phyloP scores from a whole-genome alignment of 164 flowering plant species.

The Vitis rupestris region DNA sequence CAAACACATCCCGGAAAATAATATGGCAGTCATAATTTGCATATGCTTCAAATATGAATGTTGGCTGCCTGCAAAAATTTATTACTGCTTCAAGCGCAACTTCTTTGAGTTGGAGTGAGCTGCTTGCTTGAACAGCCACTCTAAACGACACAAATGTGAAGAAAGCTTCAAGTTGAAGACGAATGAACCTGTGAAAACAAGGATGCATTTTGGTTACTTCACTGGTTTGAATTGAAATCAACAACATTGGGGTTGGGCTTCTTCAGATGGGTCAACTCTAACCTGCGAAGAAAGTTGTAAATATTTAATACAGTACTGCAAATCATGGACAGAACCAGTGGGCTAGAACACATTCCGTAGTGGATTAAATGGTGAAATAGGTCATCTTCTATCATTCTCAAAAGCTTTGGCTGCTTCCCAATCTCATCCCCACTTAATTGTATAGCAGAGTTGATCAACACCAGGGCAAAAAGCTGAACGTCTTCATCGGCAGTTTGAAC shows the following conservation, averaged over 20 bases:
- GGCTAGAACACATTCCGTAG: constrained; percentile 59
- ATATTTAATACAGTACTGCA: constrained; percentile 76
- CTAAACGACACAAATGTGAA: constrained; percentile 64
- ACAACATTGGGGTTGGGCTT: no score
- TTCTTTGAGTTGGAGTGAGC: constrained; percentile 57
- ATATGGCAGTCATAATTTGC: constrained; percentile 84
- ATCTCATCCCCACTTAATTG: constrained; percentile 79
- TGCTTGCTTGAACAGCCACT: constrained; percentile 31
- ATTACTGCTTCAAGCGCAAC: constrained; percentile 85
- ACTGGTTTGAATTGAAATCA: not conserved
- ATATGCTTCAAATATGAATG: constrained; percentile 66
- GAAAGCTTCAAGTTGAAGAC: constrained; percentile 88
- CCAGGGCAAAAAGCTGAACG: constrained; percentile 71
- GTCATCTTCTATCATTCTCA: constrained; percentile 75
- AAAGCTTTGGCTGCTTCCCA: constrained; percentile 67
- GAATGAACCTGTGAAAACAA: constrained; percentile 52
- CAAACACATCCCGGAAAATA: constrained; percentile 55
- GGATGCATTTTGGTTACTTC: not conserved
- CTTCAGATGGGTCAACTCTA: not conserved
- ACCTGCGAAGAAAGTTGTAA: constrained; percentile 81
- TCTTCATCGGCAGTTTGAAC: constrained; percentile 60
- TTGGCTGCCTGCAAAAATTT: constrained; percentile 82
- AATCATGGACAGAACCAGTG: constrained; percentile 78
- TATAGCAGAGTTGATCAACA: constrained; percentile 74
- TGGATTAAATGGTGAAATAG: constrained; percentile 78